Evolutionary conservation across 495 filamentous ascomycete genomes (phyloP), one percentile per base, ranked within the genome.

Genomic region (Neurospora sp.): DNA sequence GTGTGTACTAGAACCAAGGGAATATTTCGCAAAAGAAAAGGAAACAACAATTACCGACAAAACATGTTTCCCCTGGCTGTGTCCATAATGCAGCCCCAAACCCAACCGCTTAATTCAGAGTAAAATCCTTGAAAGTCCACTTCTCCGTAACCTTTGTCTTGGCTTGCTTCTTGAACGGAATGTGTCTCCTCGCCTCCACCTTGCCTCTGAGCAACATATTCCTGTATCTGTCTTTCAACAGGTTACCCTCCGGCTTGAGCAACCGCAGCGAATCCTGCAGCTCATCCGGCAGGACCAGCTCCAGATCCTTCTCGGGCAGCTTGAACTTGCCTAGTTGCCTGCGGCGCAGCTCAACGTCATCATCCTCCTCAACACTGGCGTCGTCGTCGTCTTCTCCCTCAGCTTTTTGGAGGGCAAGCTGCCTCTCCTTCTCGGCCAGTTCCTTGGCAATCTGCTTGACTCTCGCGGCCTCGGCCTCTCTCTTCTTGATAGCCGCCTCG

Each of bases 111-210:
- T 42, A 42, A 17, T 3, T 3, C 40, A 42, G 40, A 42, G 1
- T 74, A 40, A 97, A 98, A 81, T 99, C 96, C 84, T 98, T 98
- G 79, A 95, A 92, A 70, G 90, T 86, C 96, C 96, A 99, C 83
- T 97, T 98, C 88, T 97, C 96, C 17, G 93, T 97, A 35, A 89
- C 78, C 79, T 89, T 90, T 76, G 83, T 89, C 86, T 89, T 92
- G 73, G 88, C 85, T 83, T 94, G 92, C 86, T 92, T 95, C 73
- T 84, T 85, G 83, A 94, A 93, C 45, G 89, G 85, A 70, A 96
- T 86, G 10, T 90, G 89, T 79, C 89, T 91, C 76, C 96, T 85
- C 27, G 87, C 86, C 84, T 99, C 96, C 70, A 98, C 81, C 82
- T 96, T 97, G 69, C 96, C 96, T 73, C 93, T 86, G 38, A 98